phyloP scores from a whole-genome alignment of 2,329 filamentous ascomycete genomes.

The Pseudocercospora cruenta region DNA sequence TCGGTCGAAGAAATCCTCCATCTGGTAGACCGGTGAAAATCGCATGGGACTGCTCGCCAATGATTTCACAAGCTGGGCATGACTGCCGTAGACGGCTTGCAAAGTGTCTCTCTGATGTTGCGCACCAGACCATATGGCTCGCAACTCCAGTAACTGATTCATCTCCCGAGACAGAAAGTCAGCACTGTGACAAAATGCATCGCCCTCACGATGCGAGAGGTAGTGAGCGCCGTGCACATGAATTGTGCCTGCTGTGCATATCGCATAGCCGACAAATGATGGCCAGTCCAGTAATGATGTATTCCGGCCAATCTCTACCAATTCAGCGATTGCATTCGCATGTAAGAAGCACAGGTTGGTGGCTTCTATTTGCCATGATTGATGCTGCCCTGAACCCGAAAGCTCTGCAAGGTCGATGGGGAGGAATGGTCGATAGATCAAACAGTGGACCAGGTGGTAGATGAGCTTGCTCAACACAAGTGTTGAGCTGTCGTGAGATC shows the following conservation, averaged over 20 bases:
- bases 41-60: conserved; percentile 69
- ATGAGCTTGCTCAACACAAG: conserved; percentile 82
- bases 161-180: conserved; percentile 78
- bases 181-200: conserved; percentile 65
- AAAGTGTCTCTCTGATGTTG: conserved; percentile 80
- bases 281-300: conserved; percentile 80
- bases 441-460: conserved; percentile 83
- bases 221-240: conserved; percentile 87
- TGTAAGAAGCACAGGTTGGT: conserved; percentile 86
- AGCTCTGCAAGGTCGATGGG: conserved; percentile 83
- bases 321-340: conserved; percentile 82
- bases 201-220: conserved; percentile 61
- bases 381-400: conserved; percentile 77
- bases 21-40: conserved; percentile 78
- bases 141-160: conserved; percentile 75
- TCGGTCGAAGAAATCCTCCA: conserved; percentile 85
- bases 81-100: conserved; percentile 76
- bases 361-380: conserved; percentile 90
- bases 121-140: conserved; percentile 74
- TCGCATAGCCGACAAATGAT: conserved; percentile 82
- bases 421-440: conserved; percentile 84
- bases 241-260: conserved; percentile 84
- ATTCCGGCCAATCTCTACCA: conserved; percentile 77
- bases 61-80: conserved; percentile 76
- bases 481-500: conserved; percentile 75